Base-by-base conservation (phyloP, 495 filamentous ascomycete species). In the Glarea lozoyensis region DNA sequence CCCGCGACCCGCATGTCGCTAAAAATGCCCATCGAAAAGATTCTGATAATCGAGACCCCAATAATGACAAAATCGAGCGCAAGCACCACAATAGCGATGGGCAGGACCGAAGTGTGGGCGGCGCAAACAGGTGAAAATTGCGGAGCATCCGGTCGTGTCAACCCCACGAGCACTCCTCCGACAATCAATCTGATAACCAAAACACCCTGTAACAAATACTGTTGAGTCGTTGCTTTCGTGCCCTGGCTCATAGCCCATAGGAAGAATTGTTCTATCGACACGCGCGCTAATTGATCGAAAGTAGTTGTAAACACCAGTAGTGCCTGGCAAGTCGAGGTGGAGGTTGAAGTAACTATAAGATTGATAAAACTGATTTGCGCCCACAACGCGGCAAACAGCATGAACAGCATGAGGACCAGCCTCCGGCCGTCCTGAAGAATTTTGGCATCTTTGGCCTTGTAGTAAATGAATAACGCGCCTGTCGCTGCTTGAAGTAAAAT, bases 401-500 rank as follows among this genome's bases (percentile, higher is more conserved):
- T 61, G 54, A 76, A 76, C 37, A 63, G 48, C 51, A 69, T 53
- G 72, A 76, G 72, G 71, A 69, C 72, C 72, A 76, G 72, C 72
- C 72, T 76, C 72, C 64, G 66, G 68, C 71, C 67, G 66, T 76
- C 71, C 63, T 66, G 58, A 52, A 73, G 67, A 37, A 71, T 56
- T 18, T 65, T 45, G 29, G 62, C 57, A 43, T 65, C 70, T 65
- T 70, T 61, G 43, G 68, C 68, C 43, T 64, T 69, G 51, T 62
- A 55, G 52, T 66, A 69, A 52, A 74, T 61, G 60, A 72, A 62
- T 56, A 72, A 55, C 22, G 66, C 66, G 37, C 65, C 66, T 30
- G 68, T 64, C 33, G 72, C 69, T 46, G 69, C 67, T 49, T 72
- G 69, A 40, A 73, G 60, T 20, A 74, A 58, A 33, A 70, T 67